phyloP scores from a whole-genome alignment of 2,329 filamentous ascomycete species.

The Apiospora marii region DNA sequence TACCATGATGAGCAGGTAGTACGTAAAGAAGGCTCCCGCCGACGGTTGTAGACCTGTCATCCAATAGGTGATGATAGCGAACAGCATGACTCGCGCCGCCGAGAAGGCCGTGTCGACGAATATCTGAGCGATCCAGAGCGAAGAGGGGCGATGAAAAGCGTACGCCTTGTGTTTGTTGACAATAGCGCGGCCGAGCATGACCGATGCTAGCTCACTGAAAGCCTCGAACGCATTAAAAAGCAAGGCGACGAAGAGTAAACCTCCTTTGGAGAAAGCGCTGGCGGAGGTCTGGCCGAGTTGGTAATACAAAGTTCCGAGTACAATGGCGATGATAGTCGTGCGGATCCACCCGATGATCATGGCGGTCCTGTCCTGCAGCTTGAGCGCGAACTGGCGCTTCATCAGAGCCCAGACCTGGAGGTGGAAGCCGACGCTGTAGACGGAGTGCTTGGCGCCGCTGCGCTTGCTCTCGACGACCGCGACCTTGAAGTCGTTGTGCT shows the following conservation, averaged over 20 bases:
- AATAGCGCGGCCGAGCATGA: conserved; percentile 79
- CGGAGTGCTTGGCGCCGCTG: conserved; percentile 75
- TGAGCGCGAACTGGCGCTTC: conserved; percentile 84
- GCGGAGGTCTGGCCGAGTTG: conserved; percentile 70
- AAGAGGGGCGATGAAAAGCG: conserved; percentile 82
- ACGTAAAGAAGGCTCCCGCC: conserved; percentile 81
- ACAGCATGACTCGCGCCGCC: conserved; percentile 73
- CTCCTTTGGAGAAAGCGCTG: conserved; percentile 82
- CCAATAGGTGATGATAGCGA: conserved; percentile 81
- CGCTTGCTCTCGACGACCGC: conserved; percentile 84
- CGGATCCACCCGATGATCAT: conserved; percentile 75
- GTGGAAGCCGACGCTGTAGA: conserved; percentile 85
- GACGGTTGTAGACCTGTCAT: conserved; percentile 74
- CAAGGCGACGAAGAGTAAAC: conserved; percentile 80
- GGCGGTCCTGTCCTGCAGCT: conserved; percentile 86
- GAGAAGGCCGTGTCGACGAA: conserved; percentile 79
- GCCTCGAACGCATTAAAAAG: conserved; percentile 90
- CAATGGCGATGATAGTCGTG: conserved; percentile 76
- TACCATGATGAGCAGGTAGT: conserved; percentile 73
- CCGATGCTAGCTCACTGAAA: conserved; percentile 77
- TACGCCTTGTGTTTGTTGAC: conserved; percentile 87
- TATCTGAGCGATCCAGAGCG: conserved; percentile 85
- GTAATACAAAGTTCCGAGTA: conserved; percentile 79
- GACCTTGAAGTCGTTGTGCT: conserved; percentile 77
- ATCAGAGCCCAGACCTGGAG: conserved; percentile 84